Evolutionary conservation across 2,329 filamentous ascomycete genomes (phyloP).

Genomic region (Penicillium polonicum): DNA sequence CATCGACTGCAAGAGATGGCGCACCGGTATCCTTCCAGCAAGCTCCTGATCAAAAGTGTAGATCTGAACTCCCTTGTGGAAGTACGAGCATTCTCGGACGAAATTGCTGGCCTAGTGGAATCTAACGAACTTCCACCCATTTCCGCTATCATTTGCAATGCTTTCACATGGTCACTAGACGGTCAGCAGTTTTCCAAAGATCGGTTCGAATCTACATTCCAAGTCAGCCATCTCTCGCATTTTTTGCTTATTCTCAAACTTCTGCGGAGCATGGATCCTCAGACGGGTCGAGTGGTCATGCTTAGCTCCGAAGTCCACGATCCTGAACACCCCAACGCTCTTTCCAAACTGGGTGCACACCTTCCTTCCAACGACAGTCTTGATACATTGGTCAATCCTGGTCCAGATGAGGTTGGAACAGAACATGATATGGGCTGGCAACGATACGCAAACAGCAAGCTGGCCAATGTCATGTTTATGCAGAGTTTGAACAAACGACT

Average conservation of each 20-base stretch:
- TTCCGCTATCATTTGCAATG: conserved; percentile 12
- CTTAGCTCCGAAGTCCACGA: conserved; percentile 12
- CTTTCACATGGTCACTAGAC: conserved; percentile 11
- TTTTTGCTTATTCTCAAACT: conserved; percentile 7
- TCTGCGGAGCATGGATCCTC: conserved; percentile 8
- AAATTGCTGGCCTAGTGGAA: neutral
- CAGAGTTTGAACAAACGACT: conserved; percentile 8
- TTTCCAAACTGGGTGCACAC: conserved; percentile 4
- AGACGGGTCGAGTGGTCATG: conserved; percentile 9
- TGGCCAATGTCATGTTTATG: conserved; percentile 16
- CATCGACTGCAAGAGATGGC: neutral
- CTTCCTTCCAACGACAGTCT: neutral
- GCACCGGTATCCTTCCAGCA: neutral
- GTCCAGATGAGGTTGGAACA: neutral
- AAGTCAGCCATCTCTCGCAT: conserved; percentile 15
- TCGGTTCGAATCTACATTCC: conserved; percentile 7
- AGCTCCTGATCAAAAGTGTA: neutral
- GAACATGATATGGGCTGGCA: conserved; percentile 15
- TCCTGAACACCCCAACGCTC: conserved; percentile 2
- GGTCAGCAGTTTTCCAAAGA: conserved; percentile 6
- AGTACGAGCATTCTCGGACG: conserved; percentile 2
- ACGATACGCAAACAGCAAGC: conserved; percentile 11
- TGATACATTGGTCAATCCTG: conserved; percentile 4
- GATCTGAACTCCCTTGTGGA: neutral
- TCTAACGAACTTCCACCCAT: conserved; percentile 5